phyloP scores from a whole-genome alignment of 371 early-diverging fungal species.

The Actinomucor elegans region DNA sequence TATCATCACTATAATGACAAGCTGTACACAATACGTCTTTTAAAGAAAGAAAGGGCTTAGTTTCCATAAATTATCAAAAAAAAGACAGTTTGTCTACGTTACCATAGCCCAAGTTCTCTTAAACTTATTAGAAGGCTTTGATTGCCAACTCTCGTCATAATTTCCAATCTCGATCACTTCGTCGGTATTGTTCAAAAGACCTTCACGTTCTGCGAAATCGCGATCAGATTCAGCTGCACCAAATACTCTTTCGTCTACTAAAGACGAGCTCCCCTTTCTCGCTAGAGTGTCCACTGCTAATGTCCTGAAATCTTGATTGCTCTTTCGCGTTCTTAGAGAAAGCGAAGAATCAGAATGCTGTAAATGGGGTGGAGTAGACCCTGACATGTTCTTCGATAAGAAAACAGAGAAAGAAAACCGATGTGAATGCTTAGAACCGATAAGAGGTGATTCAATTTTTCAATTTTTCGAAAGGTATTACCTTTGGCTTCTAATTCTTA shows the following conservation, averaged over 20 bases:
- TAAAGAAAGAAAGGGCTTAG: not conserved
- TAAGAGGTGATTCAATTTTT: too few relatives aligned
- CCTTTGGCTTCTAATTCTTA: too few relatives aligned
- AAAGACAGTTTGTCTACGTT: too few relatives aligned
- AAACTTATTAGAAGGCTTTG: too few relatives aligned
- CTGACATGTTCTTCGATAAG: not conserved
- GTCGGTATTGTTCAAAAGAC: not conserved
- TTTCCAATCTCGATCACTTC: slow-evolving; percentile 15
- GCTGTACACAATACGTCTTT: too few relatives aligned
- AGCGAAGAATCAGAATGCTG: slow-evolving; percentile 8
- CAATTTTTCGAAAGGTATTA: too few relatives aligned
- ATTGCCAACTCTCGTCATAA: not conserved
- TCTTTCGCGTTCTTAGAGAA: slow-evolving; percentile 11
- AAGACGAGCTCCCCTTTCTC: not conserved
- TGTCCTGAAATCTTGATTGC: slow-evolving; percentile 2
- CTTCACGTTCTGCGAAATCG: not conserved
- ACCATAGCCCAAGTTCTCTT: not conserved
- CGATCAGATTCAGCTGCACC: not conserved
- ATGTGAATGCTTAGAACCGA: too few relatives aligned
- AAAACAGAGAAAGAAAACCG: too few relatives aligned
- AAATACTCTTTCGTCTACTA: slow-evolving; percentile 12
- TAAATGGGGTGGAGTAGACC: not conserved
- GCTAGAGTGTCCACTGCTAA: not conserved
- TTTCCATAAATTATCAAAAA: not conserved
- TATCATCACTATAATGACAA: too few relatives aligned